phyloP scores from a whole-genome alignment of 495 filamentous ascomycete genomes.

The Penicillium parvum region DNA sequence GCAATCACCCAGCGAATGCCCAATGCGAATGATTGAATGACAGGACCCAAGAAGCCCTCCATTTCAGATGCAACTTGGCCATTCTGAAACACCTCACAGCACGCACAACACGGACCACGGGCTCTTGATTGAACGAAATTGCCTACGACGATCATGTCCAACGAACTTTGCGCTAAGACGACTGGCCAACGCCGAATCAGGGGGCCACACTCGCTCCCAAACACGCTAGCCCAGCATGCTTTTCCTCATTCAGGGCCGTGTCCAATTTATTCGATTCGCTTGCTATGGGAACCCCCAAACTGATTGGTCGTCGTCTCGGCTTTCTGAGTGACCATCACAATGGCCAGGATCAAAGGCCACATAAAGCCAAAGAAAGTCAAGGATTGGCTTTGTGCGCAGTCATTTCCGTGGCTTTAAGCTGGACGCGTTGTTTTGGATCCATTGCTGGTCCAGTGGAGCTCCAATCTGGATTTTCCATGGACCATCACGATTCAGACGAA shows the following conservation, averaged over 20 bases:
- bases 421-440: slow-evolving; percentile 17
- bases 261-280: slow-evolving; percentile 18
- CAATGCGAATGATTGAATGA: not conserved
- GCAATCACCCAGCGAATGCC: not conserved
- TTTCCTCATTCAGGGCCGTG: slow-evolving; percentile 10
- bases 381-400: not conserved
- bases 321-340: not conserved
- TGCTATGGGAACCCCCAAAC: not conserved
- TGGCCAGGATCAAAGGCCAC: no score
- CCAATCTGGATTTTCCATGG: slow-evolving; percentile 8
- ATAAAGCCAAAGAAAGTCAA: not conserved
- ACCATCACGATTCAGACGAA: slow-evolving; percentile 20
- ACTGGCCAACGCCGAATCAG: slow-evolving; percentile 12
- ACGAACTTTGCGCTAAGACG: slow-evolving; percentile 19
- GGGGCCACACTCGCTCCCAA: slow-evolving; percentile 17
- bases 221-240: slow-evolving; percentile 23
- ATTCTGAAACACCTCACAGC: slow-evolving; percentile 24
- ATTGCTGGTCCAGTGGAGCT: slow-evolving; percentile 14
- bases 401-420: not conserved
- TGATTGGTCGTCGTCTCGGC: slow-evolving; percentile 11
- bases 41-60: not conserved
- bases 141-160: slow-evolving; percentile 25
- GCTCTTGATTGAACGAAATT: slow-evolving; percentile 29
- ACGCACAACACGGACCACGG: slow-evolving; percentile 22
- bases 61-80: slow-evolving; percentile 12